Conservation (phyloP, 2,329 filamentous ascomycete genomes). For the Aspergillus alliaceus region DNA sequence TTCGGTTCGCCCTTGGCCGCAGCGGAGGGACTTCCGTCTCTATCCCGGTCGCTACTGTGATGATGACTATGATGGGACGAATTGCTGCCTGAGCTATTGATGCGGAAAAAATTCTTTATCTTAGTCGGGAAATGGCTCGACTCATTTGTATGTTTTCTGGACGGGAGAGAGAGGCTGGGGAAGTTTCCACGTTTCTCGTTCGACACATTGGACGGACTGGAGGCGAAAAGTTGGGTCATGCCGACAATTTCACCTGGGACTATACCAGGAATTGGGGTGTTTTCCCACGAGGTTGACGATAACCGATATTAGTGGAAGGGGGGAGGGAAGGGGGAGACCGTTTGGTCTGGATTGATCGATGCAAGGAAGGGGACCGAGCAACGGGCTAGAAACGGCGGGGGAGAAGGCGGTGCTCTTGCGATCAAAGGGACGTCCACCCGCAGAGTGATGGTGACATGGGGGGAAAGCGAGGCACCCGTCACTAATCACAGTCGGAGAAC, state of each 20-base stretch:
- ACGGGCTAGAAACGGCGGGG: constrained; percentile 17
- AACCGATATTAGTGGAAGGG: background rate
- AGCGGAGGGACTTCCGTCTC: constrained; percentile 43
- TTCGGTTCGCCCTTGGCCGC: constrained; percentile 62
- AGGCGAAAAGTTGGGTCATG: constrained; percentile 48
- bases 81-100: constrained; percentile 56
- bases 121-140: constrained; percentile 58
- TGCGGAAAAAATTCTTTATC: constrained; percentile 70
- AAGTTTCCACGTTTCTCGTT: constrained; percentile 50
- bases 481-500: constrained; percentile 7
- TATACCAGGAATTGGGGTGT: background rate
- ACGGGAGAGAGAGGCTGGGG: constrained; percentile 44
- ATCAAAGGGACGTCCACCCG: constrained; percentile 25
- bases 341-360: constrained; percentile 3
- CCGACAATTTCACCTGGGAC: constrained; percentile 12
- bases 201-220: constrained; percentile 40
- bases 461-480: background rate
- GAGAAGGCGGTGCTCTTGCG: constrained; percentile 17
- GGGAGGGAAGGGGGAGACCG: background rate
- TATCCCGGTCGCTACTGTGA: constrained; percentile 26
- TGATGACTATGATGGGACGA: constrained; percentile 37
- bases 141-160: constrained; percentile 46
- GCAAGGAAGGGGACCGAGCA: constrained; percentile 7
- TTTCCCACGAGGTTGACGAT: background rate
- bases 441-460: constrained; percentile 22